phyloP scores from a whole-genome alignment of 306 rosid genomes.

The Acacia melanoxylon region DNA sequence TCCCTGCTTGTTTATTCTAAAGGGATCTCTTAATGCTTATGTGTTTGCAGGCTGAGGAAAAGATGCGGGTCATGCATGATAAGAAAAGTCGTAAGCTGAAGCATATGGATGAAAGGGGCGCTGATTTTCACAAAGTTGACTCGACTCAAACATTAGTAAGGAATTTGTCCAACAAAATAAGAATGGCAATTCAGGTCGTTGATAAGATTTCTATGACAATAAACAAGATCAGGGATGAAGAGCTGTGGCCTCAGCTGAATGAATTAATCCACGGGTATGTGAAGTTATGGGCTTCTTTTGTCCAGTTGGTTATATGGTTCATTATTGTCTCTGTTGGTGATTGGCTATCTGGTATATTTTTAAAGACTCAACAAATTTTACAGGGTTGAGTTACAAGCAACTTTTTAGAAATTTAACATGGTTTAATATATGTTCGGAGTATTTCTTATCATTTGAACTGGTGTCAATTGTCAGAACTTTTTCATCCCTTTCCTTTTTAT shows the following conservation, averaged over 20 bases:
- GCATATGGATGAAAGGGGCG: constrained; percentile 79
- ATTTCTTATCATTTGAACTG: background rate
- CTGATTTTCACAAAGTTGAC: constrained; percentile 77
- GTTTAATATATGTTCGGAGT: constrained; percentile 10
- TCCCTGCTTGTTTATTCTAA: background rate
- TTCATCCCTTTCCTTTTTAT: no score
- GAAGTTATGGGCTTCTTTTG: background rate
- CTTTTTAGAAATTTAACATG: constrained; percentile 7
- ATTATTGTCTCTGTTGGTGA: background rate
- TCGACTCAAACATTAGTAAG: constrained; percentile 61
- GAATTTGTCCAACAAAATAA: constrained; percentile 83
- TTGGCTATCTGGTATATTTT: background rate
- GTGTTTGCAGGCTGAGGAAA: constrained; percentile 82
- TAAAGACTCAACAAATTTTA: background rate
- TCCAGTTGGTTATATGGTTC: background rate
- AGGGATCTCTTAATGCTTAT: constrained; percentile 14
- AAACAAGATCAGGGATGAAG: constrained; percentile 90
- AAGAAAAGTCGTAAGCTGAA: constrained; percentile 76
- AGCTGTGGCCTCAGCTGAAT: constrained; percentile 86
- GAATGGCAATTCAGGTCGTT: constrained; percentile 92
- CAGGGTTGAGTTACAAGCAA: background rate
- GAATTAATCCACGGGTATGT: constrained; percentile 71
- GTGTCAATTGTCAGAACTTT: background rate
- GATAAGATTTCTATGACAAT: constrained; percentile 87
- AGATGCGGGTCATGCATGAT: constrained; percentile 87